phyloP scores from a whole-genome alignment of 2,329 filamentous ascomycete species.

The Penicillium sp. region DNA sequence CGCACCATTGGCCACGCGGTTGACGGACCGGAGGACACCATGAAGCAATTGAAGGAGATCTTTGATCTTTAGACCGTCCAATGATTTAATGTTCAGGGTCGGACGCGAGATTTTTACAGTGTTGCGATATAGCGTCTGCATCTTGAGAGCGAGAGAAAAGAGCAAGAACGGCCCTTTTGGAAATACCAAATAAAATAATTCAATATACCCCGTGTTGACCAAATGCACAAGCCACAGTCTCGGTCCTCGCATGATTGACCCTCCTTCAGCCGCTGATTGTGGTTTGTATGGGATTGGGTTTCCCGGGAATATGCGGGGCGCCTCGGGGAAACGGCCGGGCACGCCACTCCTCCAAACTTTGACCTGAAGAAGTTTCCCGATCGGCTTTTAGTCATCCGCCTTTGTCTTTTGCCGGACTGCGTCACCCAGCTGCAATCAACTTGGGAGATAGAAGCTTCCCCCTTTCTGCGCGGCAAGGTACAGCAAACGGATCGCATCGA shows the following conservation, averaged over 20 bases:
- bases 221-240: no score
- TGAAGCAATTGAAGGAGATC: slow-evolving; percentile 69
- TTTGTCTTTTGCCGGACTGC: slow-evolving; percentile 3
- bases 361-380: slow-evolving; percentile 5
- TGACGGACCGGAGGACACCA: slow-evolving; percentile 73
- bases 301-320: slow-evolving; percentile 9
- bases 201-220: no score
- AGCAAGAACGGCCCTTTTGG: not conserved
- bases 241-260: no score
- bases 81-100: not conserved
- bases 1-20: slow-evolving; percentile 84
- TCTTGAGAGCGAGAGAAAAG: not conserved
- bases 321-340: slow-evolving; percentile 7
- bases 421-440: slow-evolving; percentile 2
- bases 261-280: no score
- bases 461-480: not conserved
- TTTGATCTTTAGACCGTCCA: slow-evolving; percentile 55
- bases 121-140: slow-evolving; percentile 16
- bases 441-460: not conserved
- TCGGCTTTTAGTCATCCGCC: slow-evolving; percentile 11
- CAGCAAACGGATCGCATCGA: no score
- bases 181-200: not conserved
- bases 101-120: slow-evolving; percentile 2
- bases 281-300: not conserved
- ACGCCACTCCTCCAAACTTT: not conserved